Evolutionary conservation across 148 eudicot species (phyloP).

Genomic region (Limonium bicolor): DNA sequence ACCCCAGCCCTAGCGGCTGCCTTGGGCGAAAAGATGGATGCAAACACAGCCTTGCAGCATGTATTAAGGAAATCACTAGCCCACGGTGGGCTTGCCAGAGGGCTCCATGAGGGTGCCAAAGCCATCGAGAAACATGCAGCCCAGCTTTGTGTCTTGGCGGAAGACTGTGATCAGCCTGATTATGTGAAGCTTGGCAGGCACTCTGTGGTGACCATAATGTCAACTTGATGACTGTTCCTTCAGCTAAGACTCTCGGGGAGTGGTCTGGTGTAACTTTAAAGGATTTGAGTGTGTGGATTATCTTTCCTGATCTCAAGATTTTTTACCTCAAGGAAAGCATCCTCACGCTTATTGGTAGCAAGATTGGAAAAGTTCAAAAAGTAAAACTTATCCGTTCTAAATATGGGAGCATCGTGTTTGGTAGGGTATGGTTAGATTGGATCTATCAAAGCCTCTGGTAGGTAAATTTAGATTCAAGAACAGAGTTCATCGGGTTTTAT

Average conservation of each 20-base stretch:
- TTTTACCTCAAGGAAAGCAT: no score
- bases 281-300: no score
- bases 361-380: no score
- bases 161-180: slow-evolving; percentile 31
- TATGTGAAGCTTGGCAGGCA: slow-evolving; percentile 22
- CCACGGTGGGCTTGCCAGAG: slow-evolving; percentile 28
- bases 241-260: slow-evolving; percentile 29
- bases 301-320: no score
- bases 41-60: slow-evolving; percentile 23
- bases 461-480: no score
- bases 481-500: no score
- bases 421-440: no score
- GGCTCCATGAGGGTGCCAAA: slow-evolving; percentile 27
- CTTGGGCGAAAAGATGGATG: slow-evolving; percentile 23
- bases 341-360: no score
- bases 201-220: slow-evolving; percentile 35
- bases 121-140: slow-evolving; percentile 34
- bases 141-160: slow-evolving; percentile 29
- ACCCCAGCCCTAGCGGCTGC: slow-evolving; percentile 2
- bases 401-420: no score
- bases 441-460: no score
- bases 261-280: slow-evolving; percentile 38
- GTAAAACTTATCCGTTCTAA: no score
- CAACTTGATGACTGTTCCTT: slow-evolving; percentile 18
- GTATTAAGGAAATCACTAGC: slow-evolving; percentile 25